phyloP scores from a whole-genome alignment of 441 rosid genomes.

The Erodium trifolium region DNA sequence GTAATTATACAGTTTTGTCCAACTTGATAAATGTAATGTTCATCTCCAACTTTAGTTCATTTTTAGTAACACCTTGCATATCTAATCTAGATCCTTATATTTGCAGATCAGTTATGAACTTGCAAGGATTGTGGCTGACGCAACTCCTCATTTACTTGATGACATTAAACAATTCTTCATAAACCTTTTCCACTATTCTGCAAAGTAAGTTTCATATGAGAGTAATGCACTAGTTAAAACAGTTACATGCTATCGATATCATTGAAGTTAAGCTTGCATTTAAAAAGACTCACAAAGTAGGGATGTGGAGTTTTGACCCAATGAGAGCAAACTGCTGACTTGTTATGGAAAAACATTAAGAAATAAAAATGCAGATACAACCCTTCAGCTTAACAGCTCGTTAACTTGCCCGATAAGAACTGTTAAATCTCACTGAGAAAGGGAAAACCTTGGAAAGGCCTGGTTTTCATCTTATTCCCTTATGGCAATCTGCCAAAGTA shows the following conservation, averaged over 20 bases:
- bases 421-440: too few relatives aligned
- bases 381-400: too few relatives aligned
- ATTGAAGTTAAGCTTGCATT: too few relatives aligned
- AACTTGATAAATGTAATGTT: conserved; percentile 66
- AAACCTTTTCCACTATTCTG: conserved; percentile 47
- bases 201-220: conserved; percentile 47
- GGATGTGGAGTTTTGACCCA: too few relatives aligned
- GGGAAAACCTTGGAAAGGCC: too few relatives aligned
- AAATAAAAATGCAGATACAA: not conserved
- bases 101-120: conserved; percentile 64
- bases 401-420: too few relatives aligned
- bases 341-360: not conserved
- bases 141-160: conserved; percentile 46
- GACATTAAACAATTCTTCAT: conserved; percentile 51
- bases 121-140: conserved; percentile 70
- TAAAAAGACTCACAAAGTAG: too few relatives aligned
- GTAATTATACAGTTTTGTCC: conserved; percentile 68
- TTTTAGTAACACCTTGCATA: not conserved
- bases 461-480: not conserved
- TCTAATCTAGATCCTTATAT: conserved; percentile 23
- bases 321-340: too few relatives aligned
- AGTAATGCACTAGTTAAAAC: too few relatives aligned
- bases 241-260: too few relatives aligned
- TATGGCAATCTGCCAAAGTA: not conserved
- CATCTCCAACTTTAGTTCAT: conserved; percentile 6